Base-by-base conservation (phyloP, 2,329 filamentous ascomycete genomes). In the Byssothecium circinans region DNA sequence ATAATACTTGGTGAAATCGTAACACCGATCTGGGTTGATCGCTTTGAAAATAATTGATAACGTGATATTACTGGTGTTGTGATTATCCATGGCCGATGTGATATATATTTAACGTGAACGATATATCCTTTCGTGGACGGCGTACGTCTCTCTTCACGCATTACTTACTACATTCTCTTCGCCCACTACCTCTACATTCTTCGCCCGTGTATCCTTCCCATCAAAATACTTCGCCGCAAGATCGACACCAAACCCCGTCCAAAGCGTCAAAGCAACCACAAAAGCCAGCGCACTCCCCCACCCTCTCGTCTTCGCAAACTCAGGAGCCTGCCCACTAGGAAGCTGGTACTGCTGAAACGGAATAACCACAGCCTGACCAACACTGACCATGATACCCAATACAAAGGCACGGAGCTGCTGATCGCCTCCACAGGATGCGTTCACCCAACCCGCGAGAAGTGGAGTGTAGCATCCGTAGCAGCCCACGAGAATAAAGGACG, bases 391-490 rank as follows among this genome's bases (percentile, higher is more conserved):
- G 34, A 44, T 30, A 2, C 42, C 71, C 2, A 75, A 55, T 8
- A 73, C 58, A 36, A 75, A 75, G 0, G 70, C 73, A 7, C 74
- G 69, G 48, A 75, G 72, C 56, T 76, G 73, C 47, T 74, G 69
- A 41, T 75, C 73, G 3, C 71, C 70, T 1, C 71, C 73, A 39
- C 73, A 75, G 0, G 69, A 57, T 47, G 71, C 68, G 48, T 75
- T 75, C 1, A 65, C 54, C 73, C 73, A 75, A 0, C 71, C 71
- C 0, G 72, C 71, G 0, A 75, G 58, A 8, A 76, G 56, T 2
- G 74, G 73, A 1, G 72, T 75, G 55, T 66, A 74, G 43, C 70
- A 75, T 22, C 74, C 73, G 45, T 75, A 75, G 37, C 64, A 70
- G 11, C 74, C 73, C 1, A 60, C 58, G 4, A 74, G 54, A 39